Conservation (phyloP, 345 rosid genomes). For the Crucihimalaya himalaica region DNA sequence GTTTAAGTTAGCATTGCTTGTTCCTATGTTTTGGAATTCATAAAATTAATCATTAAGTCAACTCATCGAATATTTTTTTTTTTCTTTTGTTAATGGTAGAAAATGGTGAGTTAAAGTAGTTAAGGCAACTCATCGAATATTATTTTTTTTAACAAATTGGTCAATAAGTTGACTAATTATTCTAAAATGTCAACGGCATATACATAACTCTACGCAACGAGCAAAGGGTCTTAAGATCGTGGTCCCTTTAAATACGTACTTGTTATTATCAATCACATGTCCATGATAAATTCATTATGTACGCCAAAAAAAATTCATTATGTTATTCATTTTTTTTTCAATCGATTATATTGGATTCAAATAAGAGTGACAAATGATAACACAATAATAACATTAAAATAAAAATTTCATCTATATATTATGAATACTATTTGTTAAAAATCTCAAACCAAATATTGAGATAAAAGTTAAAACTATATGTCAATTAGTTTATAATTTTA, state of each 20-base stretch:
- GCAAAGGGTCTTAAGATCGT: slow-evolving; percentile 30
- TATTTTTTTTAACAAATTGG: background rate
- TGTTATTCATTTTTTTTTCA: background rate
- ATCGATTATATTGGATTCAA: too few relatives aligned
- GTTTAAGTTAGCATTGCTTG: too few relatives aligned
- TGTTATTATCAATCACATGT: slow-evolving; percentile 12
- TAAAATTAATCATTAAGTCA: too few relatives aligned
- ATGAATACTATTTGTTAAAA: too few relatives aligned
- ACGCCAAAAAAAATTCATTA: background rate
- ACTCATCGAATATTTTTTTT: too few relatives aligned
- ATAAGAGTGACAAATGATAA: too few relatives aligned
- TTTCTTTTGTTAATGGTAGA: background rate
- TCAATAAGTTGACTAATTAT: slow-evolving; percentile 35
- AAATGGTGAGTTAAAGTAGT: too few relatives aligned
- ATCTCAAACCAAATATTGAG: too few relatives aligned
- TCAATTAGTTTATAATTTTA: background rate
- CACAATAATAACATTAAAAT: too few relatives aligned
- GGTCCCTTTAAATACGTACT: slow-evolving; percentile 28
- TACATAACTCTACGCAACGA: slow-evolving; percentile 37
- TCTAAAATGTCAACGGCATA: slow-evolving; percentile 36
- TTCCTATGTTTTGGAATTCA: too few relatives aligned
- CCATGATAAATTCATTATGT: background rate
- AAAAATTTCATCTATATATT: too few relatives aligned
- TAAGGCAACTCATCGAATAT: too few relatives aligned
- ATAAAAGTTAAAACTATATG: background rate